phyloP scores from a whole-genome alignment of 805 yeast species.

The Sungouiella blattae region DNA sequence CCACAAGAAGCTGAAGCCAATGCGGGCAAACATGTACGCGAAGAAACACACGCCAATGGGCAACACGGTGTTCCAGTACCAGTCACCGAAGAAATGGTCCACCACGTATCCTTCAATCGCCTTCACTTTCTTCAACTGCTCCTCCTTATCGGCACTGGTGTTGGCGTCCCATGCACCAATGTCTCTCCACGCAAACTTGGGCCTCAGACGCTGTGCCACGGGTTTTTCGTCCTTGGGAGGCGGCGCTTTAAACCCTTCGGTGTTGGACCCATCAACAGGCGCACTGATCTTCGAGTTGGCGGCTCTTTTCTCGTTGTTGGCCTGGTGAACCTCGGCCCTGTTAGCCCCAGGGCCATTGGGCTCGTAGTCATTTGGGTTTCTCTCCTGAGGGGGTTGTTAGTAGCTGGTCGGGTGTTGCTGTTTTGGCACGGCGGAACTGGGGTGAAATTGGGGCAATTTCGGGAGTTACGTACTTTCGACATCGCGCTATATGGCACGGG shows the following conservation, averaged over 20 bases:
- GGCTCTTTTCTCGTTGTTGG: constrained; percentile 11
- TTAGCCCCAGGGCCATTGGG: constrained; percentile 14
- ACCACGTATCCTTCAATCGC: constrained; percentile 55
- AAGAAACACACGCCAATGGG: constrained; percentile 69
- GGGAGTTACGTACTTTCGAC: too few relatives aligned
- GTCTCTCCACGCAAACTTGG: constrained; percentile 39
- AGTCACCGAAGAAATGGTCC: constrained; percentile 69
- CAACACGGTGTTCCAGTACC: constrained; percentile 65
- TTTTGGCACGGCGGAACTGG: too few relatives aligned
- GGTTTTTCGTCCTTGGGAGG: constrained; percentile 1
- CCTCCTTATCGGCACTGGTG: constrained; percentile 20
- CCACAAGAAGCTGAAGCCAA: constrained; percentile 64
- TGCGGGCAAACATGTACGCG: constrained; percentile 63
- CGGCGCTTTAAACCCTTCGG: not conserved
- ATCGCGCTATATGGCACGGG: too few relatives aligned
- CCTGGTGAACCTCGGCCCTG: constrained; percentile 14
- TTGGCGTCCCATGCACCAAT: constrained; percentile 37
- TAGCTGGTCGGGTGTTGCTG: too few relatives aligned
- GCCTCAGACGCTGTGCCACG: constrained; percentile 1
- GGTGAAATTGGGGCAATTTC: too few relatives aligned
- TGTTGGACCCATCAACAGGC: constrained; percentile 11
- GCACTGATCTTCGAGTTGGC: constrained; percentile 9
- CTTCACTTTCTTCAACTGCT: constrained; percentile 23
- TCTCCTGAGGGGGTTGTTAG: too few relatives aligned
- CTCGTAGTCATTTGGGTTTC: constrained; percentile 3